phyloP scores from a whole-genome alignment of 164 flowering plant genomes.

The Buxus sempervirens region DNA sequence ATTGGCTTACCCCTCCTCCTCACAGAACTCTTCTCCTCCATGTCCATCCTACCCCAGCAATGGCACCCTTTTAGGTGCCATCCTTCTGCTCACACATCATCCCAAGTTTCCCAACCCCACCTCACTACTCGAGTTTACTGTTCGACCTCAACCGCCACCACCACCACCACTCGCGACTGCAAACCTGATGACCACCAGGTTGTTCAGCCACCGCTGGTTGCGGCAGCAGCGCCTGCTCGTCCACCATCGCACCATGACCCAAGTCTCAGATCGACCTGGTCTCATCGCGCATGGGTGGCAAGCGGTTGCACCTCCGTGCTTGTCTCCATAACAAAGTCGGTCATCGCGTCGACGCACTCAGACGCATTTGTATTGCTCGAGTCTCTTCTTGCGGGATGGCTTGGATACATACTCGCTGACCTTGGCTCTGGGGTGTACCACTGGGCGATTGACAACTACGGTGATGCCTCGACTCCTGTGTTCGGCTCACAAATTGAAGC shows the following conservation, averaged over 20 bases:
- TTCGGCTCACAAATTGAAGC: slow-evolving; percentile 81
- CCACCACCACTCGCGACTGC: slow-evolving; percentile 5
- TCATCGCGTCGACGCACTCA: slow-evolving; percentile 16
- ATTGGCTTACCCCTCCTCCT: not conserved
- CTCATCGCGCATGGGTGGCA: slow-evolving; percentile 82
- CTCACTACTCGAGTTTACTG: slow-evolving; percentile 4
- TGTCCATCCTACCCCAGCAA: slow-evolving; percentile 42
- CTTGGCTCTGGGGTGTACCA: slow-evolving; percentile 88
- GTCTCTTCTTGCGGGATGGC: slow-evolving; percentile 50
- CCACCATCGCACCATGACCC: slow-evolving; percentile 34
- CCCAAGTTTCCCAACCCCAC: slow-evolving; percentile 10
- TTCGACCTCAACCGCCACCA: slow-evolving; percentile 3
- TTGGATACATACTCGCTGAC: slow-evolving; percentile 73
- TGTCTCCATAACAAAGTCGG: slow-evolving; percentile 46
- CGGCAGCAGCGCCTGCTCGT: not conserved
- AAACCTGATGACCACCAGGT: not conserved
- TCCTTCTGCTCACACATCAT: slow-evolving; percentile 12
- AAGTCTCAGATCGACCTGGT: slow-evolving; percentile 58
- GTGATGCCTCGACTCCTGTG: slow-evolving; percentile 55
- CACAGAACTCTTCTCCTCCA: slow-evolving; percentile 10
- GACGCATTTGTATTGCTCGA: slow-evolving; percentile 35
- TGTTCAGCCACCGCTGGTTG: slow-evolving; percentile 2
- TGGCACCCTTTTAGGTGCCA: slow-evolving; percentile 17
- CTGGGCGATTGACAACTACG: slow-evolving; percentile 94
- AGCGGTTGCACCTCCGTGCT: slow-evolving; percentile 65